Conservation (phyloP, 495 filamentous ascomycete species). For the Trichoderma gamsii region DNA sequence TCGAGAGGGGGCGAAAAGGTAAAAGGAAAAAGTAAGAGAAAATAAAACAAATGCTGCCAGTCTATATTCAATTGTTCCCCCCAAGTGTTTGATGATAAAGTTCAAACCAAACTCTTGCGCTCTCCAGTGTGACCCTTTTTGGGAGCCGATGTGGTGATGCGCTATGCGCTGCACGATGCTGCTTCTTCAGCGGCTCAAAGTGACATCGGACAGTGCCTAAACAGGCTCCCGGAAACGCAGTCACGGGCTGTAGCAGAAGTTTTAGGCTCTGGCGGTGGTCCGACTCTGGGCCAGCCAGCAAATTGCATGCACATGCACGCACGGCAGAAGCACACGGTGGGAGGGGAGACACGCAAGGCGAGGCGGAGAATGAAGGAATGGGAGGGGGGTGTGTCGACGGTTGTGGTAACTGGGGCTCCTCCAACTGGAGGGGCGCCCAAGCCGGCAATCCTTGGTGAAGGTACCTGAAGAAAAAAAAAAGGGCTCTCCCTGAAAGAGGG, state of each 20-base stretch:
- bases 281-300: conserved; percentile 6
- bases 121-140: not conserved
- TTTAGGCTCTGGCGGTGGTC: not conserved
- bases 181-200: not conserved
- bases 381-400: conserved; percentile 2
- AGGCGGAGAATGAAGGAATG: not conserved
- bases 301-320: conserved; percentile 13
- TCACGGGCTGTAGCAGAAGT: not conserved
- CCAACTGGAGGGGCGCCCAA: not conserved
- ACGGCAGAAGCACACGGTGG: conserved; percentile 2
- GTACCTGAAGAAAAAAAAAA: not conserved
- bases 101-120: not conserved
- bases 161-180: not conserved
- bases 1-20: not conserved
- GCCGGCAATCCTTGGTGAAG: not conserved
- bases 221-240: not conserved
- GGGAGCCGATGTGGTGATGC: not conserved
- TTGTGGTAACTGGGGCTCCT: not conserved
- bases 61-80: not conserved
- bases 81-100: too few relatives aligned
- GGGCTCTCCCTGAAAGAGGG: not conserved
- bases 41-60: not conserved
- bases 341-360: not conserved
- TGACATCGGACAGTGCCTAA: not conserved
- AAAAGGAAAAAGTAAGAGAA: not conserved